phyloP scores from a whole-genome alignment of 164 flowering plant genomes.

The Annona cherimola region DNA sequence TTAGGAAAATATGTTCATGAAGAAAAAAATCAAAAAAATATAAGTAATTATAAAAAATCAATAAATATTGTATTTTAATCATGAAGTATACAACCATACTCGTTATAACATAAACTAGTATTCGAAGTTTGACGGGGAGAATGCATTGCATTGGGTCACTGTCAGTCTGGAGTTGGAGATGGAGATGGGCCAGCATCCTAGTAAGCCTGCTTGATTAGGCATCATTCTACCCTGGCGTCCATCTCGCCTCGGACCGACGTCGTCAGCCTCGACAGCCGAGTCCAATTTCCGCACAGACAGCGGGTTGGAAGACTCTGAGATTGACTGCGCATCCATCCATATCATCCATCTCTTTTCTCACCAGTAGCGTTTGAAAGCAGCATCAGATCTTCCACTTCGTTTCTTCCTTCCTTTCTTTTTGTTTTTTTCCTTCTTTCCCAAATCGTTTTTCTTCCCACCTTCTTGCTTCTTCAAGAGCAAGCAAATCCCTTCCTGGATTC shows the following conservation, averaged over 20 bases:
- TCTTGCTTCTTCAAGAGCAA: background rate
- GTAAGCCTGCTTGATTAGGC: too few relatives aligned
- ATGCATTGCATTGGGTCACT: too few relatives aligned
- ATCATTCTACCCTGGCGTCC: too few relatives aligned
- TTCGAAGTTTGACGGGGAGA: too few relatives aligned
- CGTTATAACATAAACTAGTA: too few relatives aligned
- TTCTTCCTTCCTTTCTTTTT: background rate
- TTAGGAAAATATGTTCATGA: too few relatives aligned
- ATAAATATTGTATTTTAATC: too few relatives aligned
- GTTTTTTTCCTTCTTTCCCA: slow-evolving; percentile 1
- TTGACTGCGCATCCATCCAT: slow-evolving; percentile 20
- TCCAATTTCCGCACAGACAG: background rate
- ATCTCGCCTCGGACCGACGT: background rate
- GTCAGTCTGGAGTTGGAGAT: too few relatives aligned
- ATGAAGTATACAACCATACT: too few relatives aligned
- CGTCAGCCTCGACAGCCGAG: background rate
- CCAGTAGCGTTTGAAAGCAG: background rate
- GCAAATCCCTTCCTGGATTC: slow-evolving; percentile 10
- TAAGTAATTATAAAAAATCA: too few relatives aligned
- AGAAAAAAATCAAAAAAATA: too few relatives aligned
- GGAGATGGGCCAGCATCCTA: too few relatives aligned
- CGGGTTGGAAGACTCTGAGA: slow-evolving; percentile 10
- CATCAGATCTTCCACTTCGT: background rate
- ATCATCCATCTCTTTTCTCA: background rate
- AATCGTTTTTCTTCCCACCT: slow-evolving; percentile 9